Evolutionary conservation across 75 land plant genomes (phyloP).

Genomic region (Picea glauca): DNA sequence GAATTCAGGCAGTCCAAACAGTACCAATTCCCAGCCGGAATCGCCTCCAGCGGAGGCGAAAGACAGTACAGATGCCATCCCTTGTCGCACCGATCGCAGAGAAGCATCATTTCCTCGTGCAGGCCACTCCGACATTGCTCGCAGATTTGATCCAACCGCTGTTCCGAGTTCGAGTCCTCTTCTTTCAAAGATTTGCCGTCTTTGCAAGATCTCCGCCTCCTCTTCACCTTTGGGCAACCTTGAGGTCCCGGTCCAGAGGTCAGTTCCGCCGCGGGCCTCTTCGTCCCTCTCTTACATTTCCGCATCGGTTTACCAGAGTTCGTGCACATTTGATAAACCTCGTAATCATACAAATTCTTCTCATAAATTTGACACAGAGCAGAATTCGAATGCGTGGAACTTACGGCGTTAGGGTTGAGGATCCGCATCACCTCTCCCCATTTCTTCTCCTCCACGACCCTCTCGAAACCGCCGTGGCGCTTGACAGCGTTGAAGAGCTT

Average conservation of each 20-base stretch:
- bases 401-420: conserved; percentile 26
- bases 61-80: conserved; percentile 97
- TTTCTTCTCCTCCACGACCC: conserved; percentile 60
- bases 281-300: conserved; percentile 23
- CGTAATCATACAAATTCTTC: conserved; percentile 79
- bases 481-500: conserved; percentile 79
- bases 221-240: conserved; percentile 6
- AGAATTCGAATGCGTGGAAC: conserved; percentile 57
- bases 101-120: conserved; percentile 94
- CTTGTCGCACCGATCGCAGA: conserved; percentile 90
- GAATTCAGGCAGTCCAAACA: conserved; percentile 89
- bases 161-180: conserved; percentile 12
- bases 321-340: conserved; percentile 32
- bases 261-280: conserved; percentile 12
- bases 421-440: conserved; percentile 91
- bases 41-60: conserved; percentile 74
- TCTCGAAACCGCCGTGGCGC: conserved; percentile 83
- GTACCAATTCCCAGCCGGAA: conserved; percentile 94
- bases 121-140: conserved; percentile 93
- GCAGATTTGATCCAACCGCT: conserved; percentile 76
- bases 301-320: conserved; percentile 11
- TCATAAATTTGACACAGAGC: conserved; percentile 61
- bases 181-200: neutral
- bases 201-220: neutral
- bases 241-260: conserved; percentile 12